Evolutionary conservation across 148 eudicot species (phyloP).

Genomic region (Talinum fruticosum): DNA sequence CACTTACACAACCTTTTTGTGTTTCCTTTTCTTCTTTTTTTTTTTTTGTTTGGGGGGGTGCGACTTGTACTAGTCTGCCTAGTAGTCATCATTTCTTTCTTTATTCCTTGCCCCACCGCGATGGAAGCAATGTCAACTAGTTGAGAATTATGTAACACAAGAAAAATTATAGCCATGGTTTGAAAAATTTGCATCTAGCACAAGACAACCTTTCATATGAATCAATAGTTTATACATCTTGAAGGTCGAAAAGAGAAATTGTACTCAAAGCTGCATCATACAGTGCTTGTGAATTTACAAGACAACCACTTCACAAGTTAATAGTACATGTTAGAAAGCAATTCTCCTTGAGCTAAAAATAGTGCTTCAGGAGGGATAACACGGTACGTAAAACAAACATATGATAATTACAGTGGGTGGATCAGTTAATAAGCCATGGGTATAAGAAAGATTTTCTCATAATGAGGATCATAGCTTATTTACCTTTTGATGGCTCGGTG

Average conservation of each 20-base stretch:
- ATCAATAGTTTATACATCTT: background rate
- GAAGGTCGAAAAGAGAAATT: background rate
- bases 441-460: background rate
- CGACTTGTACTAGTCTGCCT: too few relatives aligned
- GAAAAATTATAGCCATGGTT: background rate
- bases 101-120: background rate
- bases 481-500: conserved; percentile 30
- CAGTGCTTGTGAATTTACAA: background rate
- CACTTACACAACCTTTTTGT: too few relatives aligned
- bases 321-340: background rate
- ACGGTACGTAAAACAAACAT: conserved; percentile 18
- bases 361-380: conserved; percentile 20
- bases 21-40: too few relatives aligned
- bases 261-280: background rate
- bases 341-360: conserved; percentile 20
- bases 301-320: background rate
- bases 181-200: background rate
- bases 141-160: background rate
- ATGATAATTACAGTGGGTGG: background rate
- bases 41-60: too few relatives aligned
- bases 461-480: conserved; percentile 8
- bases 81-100: background rate
- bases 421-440: background rate
- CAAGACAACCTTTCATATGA: background rate
- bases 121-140: background rate